Conservation (phyloP, 164 flowering plant species). For the Euptelea pleiosperma region DNA sequence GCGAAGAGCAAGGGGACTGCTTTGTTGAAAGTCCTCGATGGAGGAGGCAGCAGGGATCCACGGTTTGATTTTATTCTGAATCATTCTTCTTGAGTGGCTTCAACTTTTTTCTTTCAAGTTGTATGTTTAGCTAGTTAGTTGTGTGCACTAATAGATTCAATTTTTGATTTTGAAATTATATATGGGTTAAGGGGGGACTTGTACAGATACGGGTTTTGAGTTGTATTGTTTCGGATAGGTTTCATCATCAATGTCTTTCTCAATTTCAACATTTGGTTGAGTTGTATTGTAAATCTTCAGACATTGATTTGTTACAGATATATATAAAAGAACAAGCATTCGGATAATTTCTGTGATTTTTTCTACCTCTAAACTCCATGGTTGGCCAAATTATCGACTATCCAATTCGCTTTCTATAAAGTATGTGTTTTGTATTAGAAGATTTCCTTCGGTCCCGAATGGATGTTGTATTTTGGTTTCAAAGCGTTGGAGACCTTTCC, state of each 20-base stretch:
- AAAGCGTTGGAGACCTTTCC: too few relatives aligned
- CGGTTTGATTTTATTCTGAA: slow-evolving; percentile 10
- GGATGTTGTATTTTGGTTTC: too few relatives aligned
- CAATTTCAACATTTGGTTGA: not conserved
- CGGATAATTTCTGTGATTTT: not conserved
- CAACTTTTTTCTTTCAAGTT: too few relatives aligned
- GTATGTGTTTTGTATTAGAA: too few relatives aligned
- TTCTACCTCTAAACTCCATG: not conserved
- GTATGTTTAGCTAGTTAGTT: not conserved
- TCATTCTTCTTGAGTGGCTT: too few relatives aligned
- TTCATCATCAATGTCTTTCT: not conserved
- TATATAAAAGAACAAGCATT: not conserved
- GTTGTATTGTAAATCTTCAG: slow-evolving; percentile 6
- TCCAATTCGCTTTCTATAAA: too few relatives aligned
- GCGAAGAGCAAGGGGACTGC: slow-evolving; percentile 57
- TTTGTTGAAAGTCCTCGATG: slow-evolving; percentile 42
- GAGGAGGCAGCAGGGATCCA: slow-evolving; percentile 7
- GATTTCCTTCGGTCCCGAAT: too few relatives aligned
- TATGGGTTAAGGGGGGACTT: not conserved
- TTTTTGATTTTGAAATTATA: not conserved
- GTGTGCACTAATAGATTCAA: not conserved
- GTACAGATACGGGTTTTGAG: slow-evolving; percentile 1
- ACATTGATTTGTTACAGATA: not conserved
- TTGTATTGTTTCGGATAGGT: not conserved
- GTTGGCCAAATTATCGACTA: too few relatives aligned